Evolutionary conservation across 306 rosid genomes (phyloP).

Genomic region (Sicyos edulis): DNA sequence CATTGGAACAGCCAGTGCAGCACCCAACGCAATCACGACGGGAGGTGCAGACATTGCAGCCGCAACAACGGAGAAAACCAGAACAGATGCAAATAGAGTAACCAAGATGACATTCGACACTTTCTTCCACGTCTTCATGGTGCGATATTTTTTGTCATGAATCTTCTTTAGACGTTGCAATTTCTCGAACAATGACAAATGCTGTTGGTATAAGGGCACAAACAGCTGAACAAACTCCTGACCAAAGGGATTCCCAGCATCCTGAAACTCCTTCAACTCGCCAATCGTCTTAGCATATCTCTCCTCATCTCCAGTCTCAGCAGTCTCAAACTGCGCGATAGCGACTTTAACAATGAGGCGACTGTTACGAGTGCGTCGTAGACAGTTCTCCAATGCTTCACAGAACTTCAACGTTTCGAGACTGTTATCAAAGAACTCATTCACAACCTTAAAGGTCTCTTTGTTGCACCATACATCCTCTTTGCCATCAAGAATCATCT

Average conservation of each 20-base stretch:
- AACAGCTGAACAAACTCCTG: slow-evolving; percentile 57
- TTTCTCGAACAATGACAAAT: slow-evolving; percentile 43
- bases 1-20: slow-evolving; percentile 66
- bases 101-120: slow-evolving; percentile 68
- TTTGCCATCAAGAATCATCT: slow-evolving; percentile 52
- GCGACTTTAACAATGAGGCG: slow-evolving; percentile 58
- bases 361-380: slow-evolving; percentile 46
- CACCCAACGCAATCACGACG: slow-evolving; percentile 57
- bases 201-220: slow-evolving; percentile 45
- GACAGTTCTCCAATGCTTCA: slow-evolving; percentile 57
- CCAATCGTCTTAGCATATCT: slow-evolving; percentile 52
- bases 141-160: slow-evolving; percentile 68
- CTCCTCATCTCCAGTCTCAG: slow-evolving; percentile 44
- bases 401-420: slow-evolving; percentile 60
- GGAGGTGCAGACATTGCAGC: slow-evolving; percentile 84
- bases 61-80: slow-evolving; percentile 83
- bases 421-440: slow-evolving; percentile 65
- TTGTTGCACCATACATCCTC: slow-evolving; percentile 59
- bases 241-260: slow-evolving; percentile 61
- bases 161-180: slow-evolving; percentile 47
- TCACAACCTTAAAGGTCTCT: slow-evolving; percentile 54
- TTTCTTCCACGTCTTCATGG: slow-evolving; percentile 54
- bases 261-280: slow-evolving; percentile 56
- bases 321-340: slow-evolving; percentile 44
- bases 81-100: slow-evolving; percentile 57